Evolutionary conservation across 257 asterid species (phyloP), one percentile per base, ranked within the genome.

Genomic region (Penstemon barbatus): DNA sequence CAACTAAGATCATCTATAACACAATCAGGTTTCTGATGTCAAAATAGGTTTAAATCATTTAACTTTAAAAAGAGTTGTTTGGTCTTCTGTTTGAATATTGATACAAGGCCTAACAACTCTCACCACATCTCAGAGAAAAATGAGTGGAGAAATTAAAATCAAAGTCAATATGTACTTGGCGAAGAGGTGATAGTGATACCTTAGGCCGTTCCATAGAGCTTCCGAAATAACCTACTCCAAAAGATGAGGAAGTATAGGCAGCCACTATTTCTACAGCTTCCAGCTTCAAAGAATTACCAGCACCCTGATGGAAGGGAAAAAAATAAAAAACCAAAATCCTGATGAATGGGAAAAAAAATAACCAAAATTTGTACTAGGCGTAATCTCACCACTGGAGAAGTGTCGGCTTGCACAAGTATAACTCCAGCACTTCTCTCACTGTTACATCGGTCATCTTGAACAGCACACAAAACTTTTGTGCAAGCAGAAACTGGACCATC

Each of bases 201-300:
- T 90, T 92, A 7, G 98, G 98, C 42, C 83, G 78, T 71, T 81
- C 83, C 95, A 90, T 83, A 52, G 86, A 85, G 82, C 86, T 88
- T 65, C 95, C 97, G 66, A 88, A 88, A 82, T 88, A 90, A 70
- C 98, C 98, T 37, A 92, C 78, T 68, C 98, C 98, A 66, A 92
- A 92, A 40, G 98, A 92, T 0, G 83, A 69, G 66, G 97, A 81
- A 72, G 97, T 88, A 69, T 82, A 92, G 10, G 82, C 84, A 66
- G 97, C 98, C 7, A 75, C 97, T 56, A 92, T 77, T 78, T 92
- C 97, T 71, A 86, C 88, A 65, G 94, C 90, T 73, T 87, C 79
- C 70, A 90, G 78, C 72, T 77, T 74, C 62, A 67, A 55, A 6
- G 62, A 70, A 77, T 10, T 7, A 33, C 75, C 83, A 42, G 82